phyloP scores from a whole-genome alignment of 1,284 basidiomycete genomes.

The Trametes versicolor region DNA sequence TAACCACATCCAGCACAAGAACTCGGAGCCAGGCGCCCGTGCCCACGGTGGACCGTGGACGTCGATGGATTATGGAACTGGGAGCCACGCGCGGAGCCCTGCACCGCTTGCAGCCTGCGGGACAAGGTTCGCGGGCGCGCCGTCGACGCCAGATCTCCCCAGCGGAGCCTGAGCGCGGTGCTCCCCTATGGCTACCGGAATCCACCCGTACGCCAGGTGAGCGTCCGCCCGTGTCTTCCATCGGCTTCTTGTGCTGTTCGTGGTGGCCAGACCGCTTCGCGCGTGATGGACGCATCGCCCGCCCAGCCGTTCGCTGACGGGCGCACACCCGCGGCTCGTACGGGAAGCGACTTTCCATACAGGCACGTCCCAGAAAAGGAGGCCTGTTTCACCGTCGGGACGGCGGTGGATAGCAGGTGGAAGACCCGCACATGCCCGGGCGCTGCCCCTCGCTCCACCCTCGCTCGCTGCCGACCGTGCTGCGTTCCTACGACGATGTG shows the following conservation, averaged over 20 bases:
- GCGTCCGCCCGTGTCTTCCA: background rate
- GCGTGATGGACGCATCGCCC: conserved; percentile 11
- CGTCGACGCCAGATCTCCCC: background rate
- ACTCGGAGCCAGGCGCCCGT: background rate
- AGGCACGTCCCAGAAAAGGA: conserved; percentile 1
- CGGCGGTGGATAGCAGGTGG: background rate
- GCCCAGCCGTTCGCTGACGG: conserved; percentile 3
- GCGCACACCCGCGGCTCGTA: conserved; percentile 13
- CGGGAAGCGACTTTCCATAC: background rate
- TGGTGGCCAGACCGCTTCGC: conserved; percentile 6
- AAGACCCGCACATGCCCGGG: background rate
- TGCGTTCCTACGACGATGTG: background rate
- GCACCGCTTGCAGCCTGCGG: conserved; percentile 9
- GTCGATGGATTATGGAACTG: conserved; percentile 11
- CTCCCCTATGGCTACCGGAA: background rate
- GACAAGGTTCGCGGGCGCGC: conserved; percentile 16
- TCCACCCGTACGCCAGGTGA: background rate
- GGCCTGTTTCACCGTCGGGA: conserved; percentile 4
- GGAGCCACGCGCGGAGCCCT: conserved; percentile 9
- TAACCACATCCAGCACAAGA: background rate
- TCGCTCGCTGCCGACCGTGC: no score
- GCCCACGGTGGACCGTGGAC: background rate
- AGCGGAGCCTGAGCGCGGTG: background rate
- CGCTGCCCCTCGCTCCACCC: background rate
- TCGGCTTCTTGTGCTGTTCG: conserved; percentile 1